Evolutionary conservation across 805 yeast species (phyloP), one percentile per base, ranked within the genome.

Genomic region (Nakazawaea ernobii): DNA sequence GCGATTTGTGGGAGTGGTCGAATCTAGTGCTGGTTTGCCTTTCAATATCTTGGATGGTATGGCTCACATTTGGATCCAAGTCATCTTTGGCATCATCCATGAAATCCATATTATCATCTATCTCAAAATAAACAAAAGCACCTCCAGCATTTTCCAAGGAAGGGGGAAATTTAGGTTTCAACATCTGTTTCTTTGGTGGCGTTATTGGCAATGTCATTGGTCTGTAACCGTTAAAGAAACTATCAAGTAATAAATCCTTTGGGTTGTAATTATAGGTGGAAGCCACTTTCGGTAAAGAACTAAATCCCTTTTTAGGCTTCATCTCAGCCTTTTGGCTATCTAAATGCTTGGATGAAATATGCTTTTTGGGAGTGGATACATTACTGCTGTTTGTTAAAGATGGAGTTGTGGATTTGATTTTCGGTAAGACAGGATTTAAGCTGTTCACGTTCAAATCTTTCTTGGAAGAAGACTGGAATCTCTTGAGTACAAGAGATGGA

Each of bases 151-250:
- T 53, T 6, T 57, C 51, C 41, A 39, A 27, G 6, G 41, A 32
- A 7, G 35, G 30, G 1, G 38, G 46, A 6, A 47, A 38, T 32
- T 39, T 32, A 5, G 47, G 32, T 8, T 30, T 32, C 7, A 27
- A 41, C 9, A 35, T 40, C 6, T 49, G 46, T 37, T 56, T 55
- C 37, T 39, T 33, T 15, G 43, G 43, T 8, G 67, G 66, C 3
- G 52, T 46, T 20, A 63, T 49, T 2, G 69, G 69, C 27, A 62
- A 38, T 9, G 68, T 59, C 30, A 66, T 49, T 11, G 71, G 71
- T 38, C 62, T 60, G 43, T 63, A 65, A 2, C 67, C 70, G 49
- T 60, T 65, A 49, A 66, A 66, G 7, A 66, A 51, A n/a, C 53
- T 58, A 49, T 66, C 69, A 24, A 66, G 44, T 29, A 66, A 45